Conservation (phyloP, 75 land plant genomes). For the Pseudotsuga menziesii region DNA sequence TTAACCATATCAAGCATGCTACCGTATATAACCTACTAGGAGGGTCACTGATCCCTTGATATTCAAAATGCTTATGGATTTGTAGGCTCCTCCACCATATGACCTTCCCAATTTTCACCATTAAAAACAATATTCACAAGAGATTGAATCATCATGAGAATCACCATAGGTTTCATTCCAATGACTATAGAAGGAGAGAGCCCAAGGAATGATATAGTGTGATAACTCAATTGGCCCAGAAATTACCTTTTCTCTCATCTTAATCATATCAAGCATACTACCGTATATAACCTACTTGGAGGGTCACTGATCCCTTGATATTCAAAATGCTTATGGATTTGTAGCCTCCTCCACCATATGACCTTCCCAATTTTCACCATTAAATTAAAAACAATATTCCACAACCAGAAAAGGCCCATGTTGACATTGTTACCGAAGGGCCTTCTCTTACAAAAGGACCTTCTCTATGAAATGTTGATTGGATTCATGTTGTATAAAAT, state of each 20-base stretch:
- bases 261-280: slow-evolving; percentile 4
- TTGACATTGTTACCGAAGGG: not conserved
- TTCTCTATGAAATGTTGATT: no score
- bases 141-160: no score
- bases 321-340: slow-evolving; percentile 20
- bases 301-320: slow-evolving; percentile 37
- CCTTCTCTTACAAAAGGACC: no score
- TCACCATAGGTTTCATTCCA: slow-evolving; percentile 28
- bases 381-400: not conserved
- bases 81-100: slow-evolving; percentile 36
- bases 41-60: slow-evolving; percentile 35
- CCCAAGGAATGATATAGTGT: slow-evolving; percentile 33
- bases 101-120: slow-evolving; percentile 1
- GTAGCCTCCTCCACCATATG: slow-evolving; percentile 35
- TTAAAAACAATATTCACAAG: not conserved
- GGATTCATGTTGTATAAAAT: no score
- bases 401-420: not conserved
- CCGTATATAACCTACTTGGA: slow-evolving; percentile 13
- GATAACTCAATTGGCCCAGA: slow-evolving; percentile 19
- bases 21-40: slow-evolving; percentile 13
- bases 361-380: slow-evolving; percentile 3
- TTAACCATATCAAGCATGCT: slow-evolving; percentile 6
- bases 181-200: slow-evolving; percentile 15
- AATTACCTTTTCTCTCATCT: slow-evolving; percentile 1
- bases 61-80: slow-evolving; percentile 20